phyloP scores from a whole-genome alignment of 371 early-diverging fungal species.

The Rhizomucor miehei region DNA sequence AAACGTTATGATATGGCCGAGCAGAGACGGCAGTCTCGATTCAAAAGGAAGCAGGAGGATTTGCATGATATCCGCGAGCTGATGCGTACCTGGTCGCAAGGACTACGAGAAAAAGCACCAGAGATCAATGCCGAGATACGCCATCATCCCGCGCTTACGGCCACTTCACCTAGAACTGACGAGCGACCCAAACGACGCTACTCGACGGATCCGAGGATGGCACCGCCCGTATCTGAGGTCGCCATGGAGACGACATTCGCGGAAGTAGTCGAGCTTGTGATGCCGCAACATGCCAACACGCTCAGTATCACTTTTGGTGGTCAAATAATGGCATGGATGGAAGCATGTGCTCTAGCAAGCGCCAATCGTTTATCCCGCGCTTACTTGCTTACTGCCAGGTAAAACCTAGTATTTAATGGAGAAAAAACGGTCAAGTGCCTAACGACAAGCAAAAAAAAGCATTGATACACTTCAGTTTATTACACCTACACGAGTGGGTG shows the following conservation, averaged over 20 bases:
- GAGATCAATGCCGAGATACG: conserved; percentile 30
- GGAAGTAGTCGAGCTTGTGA: conserved; percentile 64
- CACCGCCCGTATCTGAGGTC: conserved; percentile 8
- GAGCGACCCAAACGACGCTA: conserved; percentile 22
- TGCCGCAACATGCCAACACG: conserved; percentile 78
- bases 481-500: conserved; percentile 53
- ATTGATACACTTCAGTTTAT: conserved; percentile 56
- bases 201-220: conserved; percentile 38
- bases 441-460: conserved; percentile 16
- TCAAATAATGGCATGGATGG: conserved; percentile 81
- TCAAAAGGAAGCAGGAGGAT: conserved; percentile 16
- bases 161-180: conserved; percentile 11
- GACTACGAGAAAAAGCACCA: conserved; percentile 24
- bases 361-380: conserved; percentile 60
- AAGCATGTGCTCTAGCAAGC: conserved; percentile 62
- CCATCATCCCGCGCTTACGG: conserved; percentile 32
- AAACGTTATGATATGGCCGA: conserved; percentile 61
- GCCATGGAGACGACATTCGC: conserved; percentile 59
- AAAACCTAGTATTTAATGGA: conserved; percentile 1
- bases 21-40: conserved; percentile 43
- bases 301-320: conserved; percentile 77
- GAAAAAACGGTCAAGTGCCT: no score
- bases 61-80: conserved; percentile 22
- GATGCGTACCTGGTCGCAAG: conserved; percentile 45
- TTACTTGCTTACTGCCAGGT: conserved; percentile 63